phyloP scores from a whole-genome alignment of 352 stramenopile species.

The Phytophthora pseudosyringae region DNA sequence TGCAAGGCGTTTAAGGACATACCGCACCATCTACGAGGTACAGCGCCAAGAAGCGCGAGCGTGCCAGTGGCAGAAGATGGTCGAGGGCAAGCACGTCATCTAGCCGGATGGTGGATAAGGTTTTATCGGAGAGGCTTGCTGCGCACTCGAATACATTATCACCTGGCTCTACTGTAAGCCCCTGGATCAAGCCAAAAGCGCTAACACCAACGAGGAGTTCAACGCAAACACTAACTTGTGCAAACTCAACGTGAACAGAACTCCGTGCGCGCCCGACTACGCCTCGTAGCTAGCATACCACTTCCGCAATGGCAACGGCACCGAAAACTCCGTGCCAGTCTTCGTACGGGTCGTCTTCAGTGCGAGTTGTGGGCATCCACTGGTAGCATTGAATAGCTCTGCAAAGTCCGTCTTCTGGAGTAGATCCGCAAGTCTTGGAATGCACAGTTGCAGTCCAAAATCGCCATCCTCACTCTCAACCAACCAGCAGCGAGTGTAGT shows the following conservation, averaged over 20 bases:
- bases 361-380: conserved; percentile 26
- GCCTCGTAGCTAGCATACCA: conserved; percentile 42
- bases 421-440: background rate
- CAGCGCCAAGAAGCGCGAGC: conserved; percentile 66
- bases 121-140: conserved; percentile 14
- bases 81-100: conserved; percentile 37
- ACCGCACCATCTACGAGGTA: conserved; percentile 81
- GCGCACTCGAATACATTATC: too few relatives aligned
- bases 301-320: conserved; percentile 38
- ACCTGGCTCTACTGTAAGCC: too few relatives aligned
- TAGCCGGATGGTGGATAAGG: background rate
- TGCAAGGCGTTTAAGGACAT: conserved; percentile 72
- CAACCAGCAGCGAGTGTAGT: conserved; percentile 26
- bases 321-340: conserved; percentile 1
- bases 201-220: background rate
- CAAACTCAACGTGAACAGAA: background rate
- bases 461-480: conserved; percentile 25
- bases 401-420: conserved; percentile 15
- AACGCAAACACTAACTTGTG: background rate
- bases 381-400: conserved; percentile 23
- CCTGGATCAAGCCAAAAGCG: too few relatives aligned
- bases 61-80: conserved; percentile 59
- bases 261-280: background rate
- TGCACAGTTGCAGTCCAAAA: conserved; percentile 19
- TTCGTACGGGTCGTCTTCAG: background rate